phyloP scores from a whole-genome alignment of 306 rosid species.

The Malus orientalis region DNA sequence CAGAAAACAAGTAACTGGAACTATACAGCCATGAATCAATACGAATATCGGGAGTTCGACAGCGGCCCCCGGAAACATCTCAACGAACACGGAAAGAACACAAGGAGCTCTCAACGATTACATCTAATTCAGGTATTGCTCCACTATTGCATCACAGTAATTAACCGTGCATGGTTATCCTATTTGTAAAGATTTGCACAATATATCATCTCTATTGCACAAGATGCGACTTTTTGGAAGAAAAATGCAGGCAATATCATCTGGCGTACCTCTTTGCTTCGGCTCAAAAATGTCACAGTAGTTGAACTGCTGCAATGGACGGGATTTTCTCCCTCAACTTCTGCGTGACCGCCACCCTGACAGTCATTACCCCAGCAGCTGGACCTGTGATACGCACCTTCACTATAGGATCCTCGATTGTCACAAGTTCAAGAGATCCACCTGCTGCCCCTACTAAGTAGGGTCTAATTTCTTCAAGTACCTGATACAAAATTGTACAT shows the following conservation, averaged over 20 bases:
- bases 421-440: constrained; percentile 78
- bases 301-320: constrained; percentile 76
- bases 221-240: background rate
- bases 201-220: background rate
- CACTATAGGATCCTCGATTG: constrained; percentile 85
- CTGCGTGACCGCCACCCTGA: constrained; percentile 93
- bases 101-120: background rate
- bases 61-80: background rate
- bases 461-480: constrained; percentile 91
- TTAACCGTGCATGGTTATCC: background rate
- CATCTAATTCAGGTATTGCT: background rate
- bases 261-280: background rate
- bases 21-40: background rate
- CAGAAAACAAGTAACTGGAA: background rate
- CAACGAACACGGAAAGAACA: background rate
- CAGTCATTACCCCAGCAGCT: constrained; percentile 64
- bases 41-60: background rate
- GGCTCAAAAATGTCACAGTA: constrained; percentile 26
- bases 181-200: background rate
- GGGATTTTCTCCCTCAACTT: constrained; percentile 92
- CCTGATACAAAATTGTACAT: constrained; percentile 36
- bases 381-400: constrained; percentile 35
- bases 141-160: background rate
- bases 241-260: background rate
- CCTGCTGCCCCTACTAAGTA: constrained; percentile 82